Evolutionary conservation across 169 alveolate species (phyloP).

Genomic region (Cryptosporidium felis): DNA sequence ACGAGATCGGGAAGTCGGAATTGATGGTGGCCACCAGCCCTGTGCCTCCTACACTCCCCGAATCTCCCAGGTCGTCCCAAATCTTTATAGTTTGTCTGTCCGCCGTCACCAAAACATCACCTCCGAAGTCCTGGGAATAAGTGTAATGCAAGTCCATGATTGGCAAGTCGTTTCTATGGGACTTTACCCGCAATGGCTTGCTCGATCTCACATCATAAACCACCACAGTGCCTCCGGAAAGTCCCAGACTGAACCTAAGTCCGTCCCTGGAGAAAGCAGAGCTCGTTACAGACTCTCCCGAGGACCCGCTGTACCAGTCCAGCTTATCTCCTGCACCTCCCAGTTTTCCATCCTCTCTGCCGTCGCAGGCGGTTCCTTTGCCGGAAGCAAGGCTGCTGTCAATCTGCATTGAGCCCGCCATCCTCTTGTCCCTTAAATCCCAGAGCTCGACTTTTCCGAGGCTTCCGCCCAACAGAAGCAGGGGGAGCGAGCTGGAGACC

Average conservation of each 20-base stretch:
- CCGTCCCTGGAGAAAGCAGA: constrained; percentile 61
- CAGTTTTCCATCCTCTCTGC: background rate
- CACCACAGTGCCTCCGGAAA: constrained; percentile 65
- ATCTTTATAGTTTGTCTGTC: constrained; percentile 83
- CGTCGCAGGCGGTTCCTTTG: background rate
- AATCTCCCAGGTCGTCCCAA: constrained; percentile 72
- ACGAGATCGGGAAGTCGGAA: constrained; percentile 82
- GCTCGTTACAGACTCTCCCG: constrained; percentile 27
- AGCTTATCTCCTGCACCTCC: background rate
- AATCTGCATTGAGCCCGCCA: constrained; percentile 51
- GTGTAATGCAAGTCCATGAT: constrained; percentile 70
- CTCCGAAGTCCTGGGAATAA: constrained; percentile 43
- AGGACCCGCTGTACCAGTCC: constrained; percentile 24
- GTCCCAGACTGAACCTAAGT: constrained; percentile 44
- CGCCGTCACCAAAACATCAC: constrained; percentile 78
- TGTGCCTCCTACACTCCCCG: constrained; percentile 54
- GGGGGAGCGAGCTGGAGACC: constrained; percentile 32
- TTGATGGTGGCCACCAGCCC: constrained; percentile 84
- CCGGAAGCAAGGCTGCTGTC: background rate
- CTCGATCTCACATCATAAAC: constrained; percentile 76
- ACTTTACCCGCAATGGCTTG: constrained; percentile 59
- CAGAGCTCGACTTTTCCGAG: constrained; percentile 50
- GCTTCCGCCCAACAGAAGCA: constrained; percentile 70
- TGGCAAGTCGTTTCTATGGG: constrained; percentile 71
- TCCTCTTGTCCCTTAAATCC: constrained; percentile 32